phyloP scores from a whole-genome alignment of 2,329 filamentous ascomycete genomes.

The Aspergillus unguis region DNA sequence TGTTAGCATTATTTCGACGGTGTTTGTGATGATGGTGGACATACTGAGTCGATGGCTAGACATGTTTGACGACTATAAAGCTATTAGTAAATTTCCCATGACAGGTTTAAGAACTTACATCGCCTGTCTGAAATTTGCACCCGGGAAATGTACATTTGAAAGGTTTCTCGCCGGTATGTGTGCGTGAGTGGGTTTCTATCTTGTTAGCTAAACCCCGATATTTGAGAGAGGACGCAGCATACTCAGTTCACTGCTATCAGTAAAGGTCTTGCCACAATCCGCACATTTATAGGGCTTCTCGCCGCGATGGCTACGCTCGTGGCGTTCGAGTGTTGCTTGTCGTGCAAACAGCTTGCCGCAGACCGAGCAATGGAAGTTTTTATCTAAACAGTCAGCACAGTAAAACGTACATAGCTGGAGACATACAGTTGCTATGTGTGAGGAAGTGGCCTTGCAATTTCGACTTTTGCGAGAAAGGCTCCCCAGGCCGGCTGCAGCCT shows the following conservation, averaged over 20 bases:
- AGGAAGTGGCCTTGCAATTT: conserved; percentile 45
- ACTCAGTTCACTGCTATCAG: conserved; percentile 46
- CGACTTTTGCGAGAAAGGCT: conserved; percentile 46
- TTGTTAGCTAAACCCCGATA: conserved; percentile 19
- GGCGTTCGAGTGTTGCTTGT: conserved; percentile 43
- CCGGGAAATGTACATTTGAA: conserved; percentile 44
- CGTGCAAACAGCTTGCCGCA: conserved; percentile 43
- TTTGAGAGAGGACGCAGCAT: conserved; percentile 19
- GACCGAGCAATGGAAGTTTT: conserved; percentile 41
- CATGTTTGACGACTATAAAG: conserved; percentile 42
- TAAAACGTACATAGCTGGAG: background rate
- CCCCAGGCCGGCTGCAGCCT: conserved; percentile 41
- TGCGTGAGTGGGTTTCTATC: conserved; percentile 43
- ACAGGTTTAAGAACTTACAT: conserved; percentile 29
- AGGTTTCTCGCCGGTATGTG: conserved; percentile 43
- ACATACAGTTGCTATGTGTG: conserved; percentile 44
- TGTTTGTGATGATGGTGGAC: conserved; percentile 8
- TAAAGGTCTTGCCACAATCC: conserved; percentile 42
- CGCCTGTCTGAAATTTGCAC: conserved; percentile 43
- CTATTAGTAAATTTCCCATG: conserved; percentile 16
- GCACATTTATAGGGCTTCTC: conserved; percentile 44
- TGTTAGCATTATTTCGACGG: conserved; percentile 9
- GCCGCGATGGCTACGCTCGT: conserved; percentile 44
- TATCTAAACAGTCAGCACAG: conserved; percentile 29
- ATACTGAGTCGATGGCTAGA: conserved; percentile 44